phyloP scores from a whole-genome alignment of 1,284 basidiomycete genomes.

The Xerocomus minutiporus region DNA sequence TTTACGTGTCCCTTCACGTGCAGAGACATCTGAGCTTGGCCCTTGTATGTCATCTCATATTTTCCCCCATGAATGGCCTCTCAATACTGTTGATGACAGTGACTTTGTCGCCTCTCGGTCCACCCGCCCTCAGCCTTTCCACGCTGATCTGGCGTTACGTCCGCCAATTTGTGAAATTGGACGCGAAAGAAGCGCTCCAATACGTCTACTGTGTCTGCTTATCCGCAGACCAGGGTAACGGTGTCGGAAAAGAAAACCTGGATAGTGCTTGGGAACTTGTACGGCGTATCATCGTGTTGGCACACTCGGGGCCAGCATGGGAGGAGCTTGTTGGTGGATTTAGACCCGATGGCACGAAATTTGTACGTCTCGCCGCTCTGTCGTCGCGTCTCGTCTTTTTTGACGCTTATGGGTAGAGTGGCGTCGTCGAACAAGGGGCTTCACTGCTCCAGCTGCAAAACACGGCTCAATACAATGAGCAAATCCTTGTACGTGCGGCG shows the following conservation, averaged over 20 bases:
- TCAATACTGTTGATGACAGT: slow-evolving; percentile 38
- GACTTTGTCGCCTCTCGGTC: slow-evolving; percentile 57
- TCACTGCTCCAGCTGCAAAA: slow-evolving; percentile 73
- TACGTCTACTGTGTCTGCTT: slow-evolving; percentile 92
- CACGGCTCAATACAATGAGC: slow-evolving; percentile 70
- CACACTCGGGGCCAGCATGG: slow-evolving; percentile 81
- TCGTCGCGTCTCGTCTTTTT: not conserved
- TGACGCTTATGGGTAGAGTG: slow-evolving; percentile 50
- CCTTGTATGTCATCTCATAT: slow-evolving; percentile 55
- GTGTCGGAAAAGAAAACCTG: slow-evolving; percentile 78
- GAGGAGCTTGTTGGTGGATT: slow-evolving; percentile 90
- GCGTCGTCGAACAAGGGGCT: slow-evolving; percentile 82
- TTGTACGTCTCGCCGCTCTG: slow-evolving; percentile 50
- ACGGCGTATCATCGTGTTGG: slow-evolving; percentile 82
- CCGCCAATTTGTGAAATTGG: slow-evolving; percentile 85
- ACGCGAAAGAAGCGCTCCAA: slow-evolving; percentile 90
- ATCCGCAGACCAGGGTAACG: slow-evolving; percentile 67
- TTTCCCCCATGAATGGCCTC: not conserved
- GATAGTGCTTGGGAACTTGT: slow-evolving; percentile 85
- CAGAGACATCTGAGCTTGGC: slow-evolving; percentile 77
- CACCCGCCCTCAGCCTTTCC: slow-evolving; percentile 75
- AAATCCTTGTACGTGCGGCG: slow-evolving; percentile 82
- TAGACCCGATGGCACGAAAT: slow-evolving; percentile 81
- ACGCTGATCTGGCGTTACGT: slow-evolving; percentile 92
- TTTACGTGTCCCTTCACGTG: slow-evolving; percentile 74